Evolutionary conservation across 371 early-diverging fungal genomes (phyloP).

Genomic region (Syncephalis plumigaleata): DNA sequence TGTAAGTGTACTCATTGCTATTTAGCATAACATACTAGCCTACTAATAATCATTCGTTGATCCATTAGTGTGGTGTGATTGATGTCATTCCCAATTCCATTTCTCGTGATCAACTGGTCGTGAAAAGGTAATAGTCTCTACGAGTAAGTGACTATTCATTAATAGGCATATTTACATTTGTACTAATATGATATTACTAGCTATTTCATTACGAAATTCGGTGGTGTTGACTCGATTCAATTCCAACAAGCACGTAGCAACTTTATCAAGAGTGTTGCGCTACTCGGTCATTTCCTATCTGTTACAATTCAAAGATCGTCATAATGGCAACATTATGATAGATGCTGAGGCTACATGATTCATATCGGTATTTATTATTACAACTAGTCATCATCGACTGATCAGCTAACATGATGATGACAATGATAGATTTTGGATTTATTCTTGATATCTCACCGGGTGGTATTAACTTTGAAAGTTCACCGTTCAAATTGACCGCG

Average conservation of each 20-base stretch:
- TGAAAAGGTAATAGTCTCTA: constrained; percentile 95
- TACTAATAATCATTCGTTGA: not conserved
- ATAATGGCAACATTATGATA: constrained; percentile 99
- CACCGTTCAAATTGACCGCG: constrained; percentile 96
- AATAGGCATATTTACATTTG: too few species aligned
- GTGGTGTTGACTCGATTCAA: constrained; percentile 74
- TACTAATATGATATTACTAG: constrained; percentile 9
- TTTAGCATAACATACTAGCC: not conserved
- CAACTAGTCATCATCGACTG: not conserved
- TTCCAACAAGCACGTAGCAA: constrained; percentile 83
- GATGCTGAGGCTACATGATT: constrained; percentile 93
- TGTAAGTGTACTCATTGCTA: constrained; percentile 12
- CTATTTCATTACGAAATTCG: constrained; percentile 90
- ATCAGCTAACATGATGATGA: not conserved
- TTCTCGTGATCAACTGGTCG: constrained; percentile 95
- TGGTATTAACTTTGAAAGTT: constrained; percentile 93
- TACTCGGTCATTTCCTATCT: constrained; percentile 94
- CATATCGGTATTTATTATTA: constrained; percentile 66
- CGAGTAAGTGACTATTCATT: constrained; percentile 26
- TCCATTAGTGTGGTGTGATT: constrained; percentile 81
- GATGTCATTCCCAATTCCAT: constrained; percentile 98
- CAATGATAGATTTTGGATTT: constrained; percentile 87
- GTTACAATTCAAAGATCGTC: constrained; percentile 97
- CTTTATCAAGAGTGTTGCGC: constrained; percentile 90
- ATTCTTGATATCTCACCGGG: constrained; percentile 98